Evolutionary conservation across 176 grass and related monocot genomes (phyloP).

Genomic region (Zoysia pacifica): DNA sequence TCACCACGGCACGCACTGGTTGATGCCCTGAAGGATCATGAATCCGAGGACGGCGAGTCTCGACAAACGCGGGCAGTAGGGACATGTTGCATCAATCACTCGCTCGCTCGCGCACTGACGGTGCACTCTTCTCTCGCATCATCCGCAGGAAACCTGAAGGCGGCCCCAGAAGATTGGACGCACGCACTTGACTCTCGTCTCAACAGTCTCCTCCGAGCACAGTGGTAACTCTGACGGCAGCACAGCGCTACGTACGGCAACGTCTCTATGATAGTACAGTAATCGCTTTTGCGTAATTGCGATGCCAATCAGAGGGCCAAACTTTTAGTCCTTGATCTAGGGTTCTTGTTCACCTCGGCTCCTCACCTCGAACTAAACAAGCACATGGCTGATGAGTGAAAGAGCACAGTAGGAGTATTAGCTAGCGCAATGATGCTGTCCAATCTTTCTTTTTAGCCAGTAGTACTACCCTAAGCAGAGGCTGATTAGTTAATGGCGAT

Average conservation of each 20-base stretch:
- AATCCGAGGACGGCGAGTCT: constrained; percentile 36
- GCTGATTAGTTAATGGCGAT: constrained; percentile 17
- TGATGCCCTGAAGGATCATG: background rate
- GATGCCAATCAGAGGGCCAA: no score
- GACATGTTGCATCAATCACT: constrained; percentile 37
- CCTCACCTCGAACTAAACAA: background rate
- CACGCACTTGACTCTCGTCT: constrained; percentile 3
- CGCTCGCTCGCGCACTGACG: background rate
- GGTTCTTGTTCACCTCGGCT: constrained; percentile 1
- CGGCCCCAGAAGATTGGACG: constrained; percentile 24
- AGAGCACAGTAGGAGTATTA: background rate
- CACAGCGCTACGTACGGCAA: no score
- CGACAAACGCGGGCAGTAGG: background rate
- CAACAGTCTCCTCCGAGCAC: background rate
- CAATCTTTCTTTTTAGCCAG: background rate
- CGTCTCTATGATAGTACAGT: no score
- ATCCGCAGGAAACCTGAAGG: background rate
- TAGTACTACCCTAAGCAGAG: background rate
- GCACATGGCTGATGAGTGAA: constrained; percentile 1
- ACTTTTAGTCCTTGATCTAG: constrained; percentile 23
- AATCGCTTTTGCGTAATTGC: no score
- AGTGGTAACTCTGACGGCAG: no score
- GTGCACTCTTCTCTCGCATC: background rate
- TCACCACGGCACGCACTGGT: no score
- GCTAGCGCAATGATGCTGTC: constrained; percentile 18